Evolutionary conservation across 345 rosid species (phyloP).

Genomic region (Gossypium bickii): DNA sequence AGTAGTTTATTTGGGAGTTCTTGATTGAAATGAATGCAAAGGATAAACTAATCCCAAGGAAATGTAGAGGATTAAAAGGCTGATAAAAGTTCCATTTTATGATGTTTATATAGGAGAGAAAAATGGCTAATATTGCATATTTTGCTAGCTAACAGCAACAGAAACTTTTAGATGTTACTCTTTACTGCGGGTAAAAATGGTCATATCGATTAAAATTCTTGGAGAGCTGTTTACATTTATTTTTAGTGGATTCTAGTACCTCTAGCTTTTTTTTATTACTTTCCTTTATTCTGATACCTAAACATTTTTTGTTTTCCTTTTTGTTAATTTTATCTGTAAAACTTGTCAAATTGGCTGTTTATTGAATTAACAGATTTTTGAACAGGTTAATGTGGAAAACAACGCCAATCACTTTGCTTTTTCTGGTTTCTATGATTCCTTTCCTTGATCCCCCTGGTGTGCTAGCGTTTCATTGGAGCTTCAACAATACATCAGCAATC

Average conservation of each 20-base stretch:
- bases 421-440: conserved; percentile 75
- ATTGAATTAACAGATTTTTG: conserved; percentile 11
- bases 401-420: conserved; percentile 82
- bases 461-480: conserved; percentile 65
- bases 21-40: not conserved
- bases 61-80: not conserved
- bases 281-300: not conserved
- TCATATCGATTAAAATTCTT: not conserved
- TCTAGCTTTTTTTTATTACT: not conserved
- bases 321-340: not conserved
- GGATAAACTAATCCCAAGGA: not conserved
- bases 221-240: not conserved
- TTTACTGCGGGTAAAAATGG: not conserved
- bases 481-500: conserved; percentile 51
- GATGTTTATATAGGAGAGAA: not conserved
- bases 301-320: not conserved
- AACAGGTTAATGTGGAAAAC: conserved; percentile 98
- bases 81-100: not conserved
- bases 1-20: not conserved
- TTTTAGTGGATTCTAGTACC: not conserved
- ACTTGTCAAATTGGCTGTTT: not conserved
- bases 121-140: not conserved
- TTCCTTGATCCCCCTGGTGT: conserved; percentile 91
- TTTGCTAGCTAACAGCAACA: not conserved
- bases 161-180: not conserved